These are phyloP conservation scores for Copromyces sp. DNA, from an alignment of 495 filamentous ascomycete species.

Conservation along the genomic window DNA sequence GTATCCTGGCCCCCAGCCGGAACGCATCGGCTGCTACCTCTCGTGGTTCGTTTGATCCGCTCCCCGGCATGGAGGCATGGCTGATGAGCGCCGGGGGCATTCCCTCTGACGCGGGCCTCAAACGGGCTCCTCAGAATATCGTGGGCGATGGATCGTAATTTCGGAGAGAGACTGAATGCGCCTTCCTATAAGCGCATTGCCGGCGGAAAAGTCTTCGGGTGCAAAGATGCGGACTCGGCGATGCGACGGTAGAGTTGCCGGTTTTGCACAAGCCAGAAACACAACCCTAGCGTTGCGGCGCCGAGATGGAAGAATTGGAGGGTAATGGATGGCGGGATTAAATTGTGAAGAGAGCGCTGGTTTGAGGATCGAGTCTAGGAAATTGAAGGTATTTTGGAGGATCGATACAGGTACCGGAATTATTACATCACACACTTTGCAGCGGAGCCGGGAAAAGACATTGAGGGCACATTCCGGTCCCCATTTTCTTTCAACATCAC, in stretches of 20 bases:
- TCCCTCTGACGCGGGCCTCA: constrained; percentile 18
- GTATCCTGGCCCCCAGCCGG: constrained; percentile 8
- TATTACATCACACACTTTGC: background rate
- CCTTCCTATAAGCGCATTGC: background rate
- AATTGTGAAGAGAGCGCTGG: background rate
- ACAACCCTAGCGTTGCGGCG: background rate
- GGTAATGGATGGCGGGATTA: background rate
- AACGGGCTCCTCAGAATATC: background rate
- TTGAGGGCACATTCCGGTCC: background rate
- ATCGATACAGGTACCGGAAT: background rate
- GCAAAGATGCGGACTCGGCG: background rate
- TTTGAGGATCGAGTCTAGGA: background rate
- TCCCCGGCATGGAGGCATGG: constrained; percentile 38
- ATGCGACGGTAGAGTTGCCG: background rate
- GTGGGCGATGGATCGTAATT: background rate
- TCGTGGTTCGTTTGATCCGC: constrained; percentile 27
- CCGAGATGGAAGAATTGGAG: background rate
- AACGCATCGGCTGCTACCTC: constrained; percentile 18
- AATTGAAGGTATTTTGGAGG: background rate
- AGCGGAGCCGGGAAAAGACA: background rate
- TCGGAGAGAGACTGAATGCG: background rate
- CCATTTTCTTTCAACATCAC: background rate
- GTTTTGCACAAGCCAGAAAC: background rate
- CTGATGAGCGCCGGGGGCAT: constrained; percentile 41
- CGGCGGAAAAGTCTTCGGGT: background rate